Evolutionary conservation across 192 early-diverging fungal genomes (phyloP), one percentile per base, ranked within the genome.

Genomic region (Rhizophagus sp.): DNA sequence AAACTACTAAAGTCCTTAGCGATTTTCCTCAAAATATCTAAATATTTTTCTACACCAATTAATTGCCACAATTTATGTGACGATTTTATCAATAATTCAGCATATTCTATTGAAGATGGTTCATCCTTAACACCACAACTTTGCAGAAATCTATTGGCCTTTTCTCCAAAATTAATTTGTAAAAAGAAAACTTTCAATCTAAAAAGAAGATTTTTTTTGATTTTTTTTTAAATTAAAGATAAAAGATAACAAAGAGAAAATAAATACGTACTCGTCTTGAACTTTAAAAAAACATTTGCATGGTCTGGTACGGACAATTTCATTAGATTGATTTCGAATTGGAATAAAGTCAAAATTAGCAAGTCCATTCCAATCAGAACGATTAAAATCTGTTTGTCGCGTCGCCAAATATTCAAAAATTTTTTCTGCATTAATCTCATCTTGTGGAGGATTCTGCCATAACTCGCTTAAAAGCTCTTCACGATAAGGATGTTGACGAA

Each of bases 121-220:
- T 94, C 92, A 44, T 93, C 90, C 69, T 91, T 92, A 12, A 96
- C 94, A 69, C 96, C 96, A 80, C 96, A 97, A 3, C 89, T 87
- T 47, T 91, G 88, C 63, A 97, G 82, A 76, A 97, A 97, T 7
- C 85, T 81, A 80, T 96, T 93, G 10, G 93, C 95, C 0, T 83
- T 47, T 0, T 83, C 62, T 2, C 94, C 94, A 84, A 95, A 96
- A 81, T 95, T 91, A 49, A 92, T 83, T 27, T 85, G 90, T 0
- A 82, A 78, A 77, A 92, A 86, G 3, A 91, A 83, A n/a, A 87
- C 88, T 34, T 84, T 85, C 71, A 88, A 88, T 57, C 80, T 85
- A 15, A 82, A 93, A 64, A 90, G 90, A 73, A 34, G 24, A 41
- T 41, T 41, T 8, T 41, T 39, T 41, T 41, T 41, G 0, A 41